Base-by-base conservation (phyloP, 352 stramenopile species). In the Pythium plurisporium region DNA sequence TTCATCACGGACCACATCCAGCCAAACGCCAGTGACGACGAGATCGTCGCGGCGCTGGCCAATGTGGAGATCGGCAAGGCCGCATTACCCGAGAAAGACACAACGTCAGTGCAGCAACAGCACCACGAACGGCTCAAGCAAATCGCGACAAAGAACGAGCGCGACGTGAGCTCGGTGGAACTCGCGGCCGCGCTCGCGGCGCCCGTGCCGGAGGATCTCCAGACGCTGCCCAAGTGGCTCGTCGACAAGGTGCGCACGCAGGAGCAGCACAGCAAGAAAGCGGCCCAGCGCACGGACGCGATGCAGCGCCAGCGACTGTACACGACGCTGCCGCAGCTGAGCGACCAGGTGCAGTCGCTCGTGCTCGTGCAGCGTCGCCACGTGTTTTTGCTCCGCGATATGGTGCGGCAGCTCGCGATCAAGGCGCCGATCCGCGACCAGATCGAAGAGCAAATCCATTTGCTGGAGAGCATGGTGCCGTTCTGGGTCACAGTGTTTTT, bases 341-440 rank as follows among this genome's bases (percentile, higher is more conserved):
- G 77, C 47, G 79, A 91, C 55, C 80, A 91, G 56, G 50, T 93
- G 44, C 70, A 91, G 66, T 87, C 77, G 43, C 76, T 87, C n/a
- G 60, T 75, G 25, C 73, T 89, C 49, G 74, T 86, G 17, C 75
- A 69, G 27, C 72, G 77, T 62, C 89, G 89, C 58, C 74, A 70
- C 10, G 70, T 83, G 6, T 89, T 93, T 33, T 22, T 55, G 0
- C 66, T 90, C 52, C 27, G 47, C 3, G 72, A 77, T n/a, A 65
- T 93, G 23, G 55, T 77, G 22, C 45, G 41, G 26, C 71, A 70
- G 50, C 72, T 93, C 8, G 10, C 34, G 15, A 59, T 38, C 11
- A 55, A 48, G 15, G 54, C 42, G 8, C 50, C 44, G 22, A 40
- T 65, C 4, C 29, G 41, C 69, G 73, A 65, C 19, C 79, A 79